Conservation (phyloP, 2,329 filamentous ascomycete species). For the Aspergillus bombycis region DNA sequence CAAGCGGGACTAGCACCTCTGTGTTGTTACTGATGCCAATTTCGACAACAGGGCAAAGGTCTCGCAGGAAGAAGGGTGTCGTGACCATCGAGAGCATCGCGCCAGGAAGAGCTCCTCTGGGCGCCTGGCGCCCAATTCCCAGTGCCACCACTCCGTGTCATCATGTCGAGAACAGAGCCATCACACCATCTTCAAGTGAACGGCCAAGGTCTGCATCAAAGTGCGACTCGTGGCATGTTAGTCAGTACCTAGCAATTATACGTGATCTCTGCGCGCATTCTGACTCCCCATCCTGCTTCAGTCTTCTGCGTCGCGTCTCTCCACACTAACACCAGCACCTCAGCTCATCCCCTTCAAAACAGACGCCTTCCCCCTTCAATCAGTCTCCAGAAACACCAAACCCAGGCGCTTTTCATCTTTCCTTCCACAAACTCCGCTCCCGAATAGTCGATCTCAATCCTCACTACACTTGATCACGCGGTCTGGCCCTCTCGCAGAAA, state of each 20-base stretch:
- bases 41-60: conserved; percentile 11
- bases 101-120: conserved; percentile 22
- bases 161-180: neutral
- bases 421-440: neutral
- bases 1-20: neutral
- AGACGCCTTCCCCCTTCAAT: neutral
- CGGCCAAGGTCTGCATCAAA: conserved; percentile 1
- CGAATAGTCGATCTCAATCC: neutral
- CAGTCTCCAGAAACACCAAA: too few relatives aligned
- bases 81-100: conserved; percentile 19
- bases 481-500: neutral
- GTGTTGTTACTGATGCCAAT: neutral
- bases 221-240: neutral
- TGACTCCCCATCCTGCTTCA: neutral
- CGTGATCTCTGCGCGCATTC: neutral
- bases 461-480: neutral
- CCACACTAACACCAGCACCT: neutral
- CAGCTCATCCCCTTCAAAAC: neutral
- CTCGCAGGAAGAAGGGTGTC: conserved; percentile 18
- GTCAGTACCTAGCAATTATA: neutral
- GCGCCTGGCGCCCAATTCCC: conserved; percentile 4
- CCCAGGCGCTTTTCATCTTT: neutral
- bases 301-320: neutral
- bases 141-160: neutral
- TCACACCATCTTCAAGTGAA: conserved; percentile 11